Evolutionary conservation across 495 filamentous ascomycete species (phyloP).

Genomic region (Penicillium waksmanii): DNA sequence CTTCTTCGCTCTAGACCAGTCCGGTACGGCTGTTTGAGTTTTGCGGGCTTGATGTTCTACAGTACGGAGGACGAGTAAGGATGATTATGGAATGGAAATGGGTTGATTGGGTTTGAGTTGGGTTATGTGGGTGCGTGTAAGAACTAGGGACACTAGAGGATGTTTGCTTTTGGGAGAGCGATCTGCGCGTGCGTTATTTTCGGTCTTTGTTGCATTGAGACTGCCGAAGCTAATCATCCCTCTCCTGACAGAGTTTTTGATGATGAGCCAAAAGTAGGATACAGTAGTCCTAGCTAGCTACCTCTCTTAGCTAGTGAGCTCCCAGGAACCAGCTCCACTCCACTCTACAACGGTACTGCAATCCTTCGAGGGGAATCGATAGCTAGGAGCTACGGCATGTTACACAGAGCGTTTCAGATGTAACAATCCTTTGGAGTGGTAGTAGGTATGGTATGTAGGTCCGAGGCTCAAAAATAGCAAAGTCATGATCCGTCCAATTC

Average conservation of each 20-base stretch:
- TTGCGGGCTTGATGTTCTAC: too few species aligned
- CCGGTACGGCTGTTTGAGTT: too few species aligned
- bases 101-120: too few species aligned
- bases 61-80: too few species aligned
- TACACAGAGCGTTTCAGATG: background rate
- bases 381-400: background rate
- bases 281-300: background rate
- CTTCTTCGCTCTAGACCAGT: too few species aligned
- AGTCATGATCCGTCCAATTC: constrained; percentile 1
- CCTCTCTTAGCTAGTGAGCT: background rate
- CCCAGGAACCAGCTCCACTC: too few species aligned
- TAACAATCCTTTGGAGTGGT: background rate
- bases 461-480: background rate
- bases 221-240: background rate
- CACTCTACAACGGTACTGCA: background rate
- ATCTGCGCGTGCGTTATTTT: background rate
- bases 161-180: background rate
- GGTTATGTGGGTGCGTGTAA: too few species aligned
- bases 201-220: background rate
- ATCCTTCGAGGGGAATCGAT: background rate
- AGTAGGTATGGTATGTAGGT: background rate
- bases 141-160: background rate
- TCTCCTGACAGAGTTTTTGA: background rate
- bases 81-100: too few species aligned
- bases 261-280: too few species aligned